phyloP scores from a whole-genome alignment of 2,329 filamentous ascomycete genomes.

The Colletotrichum cereale region DNA sequence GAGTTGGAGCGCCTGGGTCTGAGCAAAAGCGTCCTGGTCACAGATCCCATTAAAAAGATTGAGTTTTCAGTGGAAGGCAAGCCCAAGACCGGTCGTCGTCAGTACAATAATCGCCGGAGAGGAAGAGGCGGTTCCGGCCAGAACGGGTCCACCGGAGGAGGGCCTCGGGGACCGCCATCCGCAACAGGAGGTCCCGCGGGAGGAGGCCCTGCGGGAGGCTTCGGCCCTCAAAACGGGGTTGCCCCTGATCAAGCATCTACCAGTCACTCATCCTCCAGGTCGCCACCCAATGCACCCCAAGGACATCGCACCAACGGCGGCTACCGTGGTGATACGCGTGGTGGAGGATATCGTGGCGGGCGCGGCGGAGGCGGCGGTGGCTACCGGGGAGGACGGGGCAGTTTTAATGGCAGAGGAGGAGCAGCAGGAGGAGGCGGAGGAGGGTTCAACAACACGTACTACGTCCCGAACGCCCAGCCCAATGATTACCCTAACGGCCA shows the following conservation, averaged over 20 bases:
- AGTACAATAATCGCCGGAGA: constrained; percentile 47
- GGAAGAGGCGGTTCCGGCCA: constrained; percentile 39
- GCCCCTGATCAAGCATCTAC: neutral
- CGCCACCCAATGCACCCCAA: constrained; percentile 25
- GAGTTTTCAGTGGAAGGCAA: constrained; percentile 71
- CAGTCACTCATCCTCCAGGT: neutral
- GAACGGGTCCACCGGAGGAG: constrained; percentile 11
- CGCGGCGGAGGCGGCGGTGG: constrained; percentile 14
- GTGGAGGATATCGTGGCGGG: constrained; percentile 25
- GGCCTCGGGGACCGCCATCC: constrained; percentile 15
- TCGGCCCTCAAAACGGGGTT: neutral
- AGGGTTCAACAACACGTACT: constrained; percentile 17
- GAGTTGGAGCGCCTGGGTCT: constrained; percentile 70
- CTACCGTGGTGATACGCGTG: constrained; percentile 27
- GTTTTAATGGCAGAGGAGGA: neutral
- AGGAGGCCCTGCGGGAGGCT: neutral
- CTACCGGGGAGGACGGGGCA: constrained; percentile 15
- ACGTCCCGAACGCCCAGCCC: neutral
- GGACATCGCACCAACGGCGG: constrained; percentile 27
- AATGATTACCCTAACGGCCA: constrained; percentile 12
- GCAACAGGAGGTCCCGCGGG: neutral
- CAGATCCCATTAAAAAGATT: constrained; percentile 74
- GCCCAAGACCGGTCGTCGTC: constrained; percentile 53
- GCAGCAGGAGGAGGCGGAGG: neutral
- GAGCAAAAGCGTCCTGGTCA: constrained; percentile 72